These are phyloP conservation scores for Nakataea oryzae DNA, from an alignment of 2,329 filamentous ascomycete species.

Conservation along the genomic window DNA sequence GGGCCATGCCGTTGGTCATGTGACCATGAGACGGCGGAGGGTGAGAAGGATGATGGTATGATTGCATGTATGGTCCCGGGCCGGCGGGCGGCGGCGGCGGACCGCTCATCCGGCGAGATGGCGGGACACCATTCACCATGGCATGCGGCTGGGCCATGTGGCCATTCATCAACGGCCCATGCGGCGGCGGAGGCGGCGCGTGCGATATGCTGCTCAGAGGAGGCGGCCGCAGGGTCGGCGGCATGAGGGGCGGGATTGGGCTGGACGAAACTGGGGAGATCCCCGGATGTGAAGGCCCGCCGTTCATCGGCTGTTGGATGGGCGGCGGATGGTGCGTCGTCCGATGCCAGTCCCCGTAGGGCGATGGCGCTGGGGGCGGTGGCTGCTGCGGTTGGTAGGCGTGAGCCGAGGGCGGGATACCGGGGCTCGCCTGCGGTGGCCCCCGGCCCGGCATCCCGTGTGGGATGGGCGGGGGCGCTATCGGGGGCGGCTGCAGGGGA, in stretches of 20 bases:
- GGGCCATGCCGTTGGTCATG: constrained; percentile 21
- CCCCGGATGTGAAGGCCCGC: constrained; percentile 21
- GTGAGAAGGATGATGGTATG: constrained; percentile 21
- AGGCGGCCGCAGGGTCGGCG: constrained; percentile 35
- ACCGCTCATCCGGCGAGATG: constrained; percentile 33
- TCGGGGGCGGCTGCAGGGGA: constrained; percentile 8
- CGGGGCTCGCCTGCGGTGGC: constrained; percentile 9
- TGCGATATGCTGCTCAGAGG: constrained; percentile 28
- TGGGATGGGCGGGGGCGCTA: constrained; percentile 2
- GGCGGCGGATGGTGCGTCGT: constrained; percentile 32
- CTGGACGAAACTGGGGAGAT: constrained; percentile 8
- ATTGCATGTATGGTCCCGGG: constrained; percentile 21
- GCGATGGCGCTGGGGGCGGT: constrained; percentile 14
- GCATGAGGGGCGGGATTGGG: constrained; percentile 14
- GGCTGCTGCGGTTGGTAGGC: constrained; percentile 24
- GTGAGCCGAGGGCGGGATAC: constrained; percentile 18
- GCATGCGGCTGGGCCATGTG: constrained; percentile 23
- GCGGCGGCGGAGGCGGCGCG: constrained; percentile 27
- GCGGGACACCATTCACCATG: constrained; percentile 32
- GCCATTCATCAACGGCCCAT: constrained; percentile 27
- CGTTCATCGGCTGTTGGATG: constrained; percentile 33
- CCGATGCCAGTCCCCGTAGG: constrained; percentile 40
- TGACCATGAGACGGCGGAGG: constrained; percentile 19
- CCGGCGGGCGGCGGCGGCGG: constrained; percentile 30
- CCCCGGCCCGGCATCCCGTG: constrained; percentile 9